phyloP scores from a whole-genome alignment of 2,329 filamentous ascomycete species.

The Aspergillus thermomutatus region DNA sequence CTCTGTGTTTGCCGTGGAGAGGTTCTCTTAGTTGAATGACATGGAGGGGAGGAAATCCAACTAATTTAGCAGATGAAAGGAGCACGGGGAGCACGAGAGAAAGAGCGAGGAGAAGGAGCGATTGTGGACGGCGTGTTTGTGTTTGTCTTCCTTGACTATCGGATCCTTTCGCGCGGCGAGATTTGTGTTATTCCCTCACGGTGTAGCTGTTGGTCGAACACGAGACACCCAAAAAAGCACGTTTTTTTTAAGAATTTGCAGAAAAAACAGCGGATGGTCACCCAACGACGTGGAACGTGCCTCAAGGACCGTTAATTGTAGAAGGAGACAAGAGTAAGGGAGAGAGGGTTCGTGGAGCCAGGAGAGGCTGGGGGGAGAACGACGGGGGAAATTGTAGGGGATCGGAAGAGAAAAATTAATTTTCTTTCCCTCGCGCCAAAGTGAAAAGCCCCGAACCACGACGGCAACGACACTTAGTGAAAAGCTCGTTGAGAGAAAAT shows the following conservation, averaged over 20 bases:
- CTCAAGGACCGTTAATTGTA: background rate
- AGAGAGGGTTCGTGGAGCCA: slow-evolving; percentile 2
- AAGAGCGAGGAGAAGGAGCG: slow-evolving; percentile 24
- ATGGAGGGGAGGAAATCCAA: slow-evolving; percentile 27
- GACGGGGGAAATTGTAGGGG: slow-evolving; percentile 3
- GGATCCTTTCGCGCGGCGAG: slow-evolving; percentile 8
- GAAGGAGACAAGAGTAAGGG: background rate
- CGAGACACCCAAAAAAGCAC: slow-evolving; percentile 5
- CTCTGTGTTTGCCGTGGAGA: slow-evolving; percentile 30
- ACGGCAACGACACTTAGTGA: slow-evolving; percentile 50
- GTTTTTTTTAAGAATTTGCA: background rate
- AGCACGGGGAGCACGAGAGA: slow-evolving; percentile 15
- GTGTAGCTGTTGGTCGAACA: slow-evolving; percentile 2
- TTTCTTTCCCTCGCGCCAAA: slow-evolving; percentile 23
- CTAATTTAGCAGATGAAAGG: slow-evolving; percentile 1
- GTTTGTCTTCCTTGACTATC: slow-evolving; percentile 13
- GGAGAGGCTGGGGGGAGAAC: slow-evolving; percentile 10
- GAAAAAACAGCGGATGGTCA: background rate
- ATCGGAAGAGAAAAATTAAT: slow-evolving; percentile 5
- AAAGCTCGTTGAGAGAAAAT: slow-evolving; percentile 45
- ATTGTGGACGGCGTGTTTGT: slow-evolving; percentile 16
- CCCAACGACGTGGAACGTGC: background rate
- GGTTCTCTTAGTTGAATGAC: slow-evolving; percentile 39
- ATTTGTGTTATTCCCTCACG: slow-evolving; percentile 4
- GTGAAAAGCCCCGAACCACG: slow-evolving; percentile 24